phyloP scores from a whole-genome alignment of 2,329 filamentous ascomycete genomes.

The Niveomyces coronatus region DNA sequence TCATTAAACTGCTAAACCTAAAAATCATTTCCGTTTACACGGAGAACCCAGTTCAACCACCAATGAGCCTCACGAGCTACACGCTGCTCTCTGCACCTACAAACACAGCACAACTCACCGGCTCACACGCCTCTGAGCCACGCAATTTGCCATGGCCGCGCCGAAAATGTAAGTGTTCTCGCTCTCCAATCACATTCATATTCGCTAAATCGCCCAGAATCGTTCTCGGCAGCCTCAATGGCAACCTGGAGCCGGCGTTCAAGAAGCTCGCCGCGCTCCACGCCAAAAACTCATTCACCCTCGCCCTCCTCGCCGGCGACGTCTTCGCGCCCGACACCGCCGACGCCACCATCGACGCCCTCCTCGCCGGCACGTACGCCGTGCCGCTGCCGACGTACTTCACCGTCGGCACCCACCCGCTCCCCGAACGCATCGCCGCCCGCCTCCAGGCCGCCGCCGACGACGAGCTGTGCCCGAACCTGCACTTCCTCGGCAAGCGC shows the following conservation, averaged over 20 bases:
- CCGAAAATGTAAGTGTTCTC: constrained; percentile 42
- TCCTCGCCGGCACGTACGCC: constrained; percentile 62
- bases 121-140: neutral
- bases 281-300: constrained; percentile 76
- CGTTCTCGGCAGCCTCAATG: constrained; percentile 74
- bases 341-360: constrained; percentile 45
- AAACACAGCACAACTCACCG: neutral
- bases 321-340: constrained; percentile 59
- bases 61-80: no score
- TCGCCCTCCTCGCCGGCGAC: constrained; percentile 76
- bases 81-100: no score
- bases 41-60: no score
- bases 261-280: constrained; percentile 73
- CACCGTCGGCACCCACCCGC: constrained; percentile 60
- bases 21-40: no score
- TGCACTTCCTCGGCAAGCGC: constrained; percentile 81
- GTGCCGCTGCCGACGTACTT: constrained; percentile 87
- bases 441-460: constrained; percentile 63
- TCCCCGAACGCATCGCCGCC: constrained; percentile 61
- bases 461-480: constrained; percentile 74
- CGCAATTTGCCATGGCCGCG: constrained; percentile 30
- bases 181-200: no score
- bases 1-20: no score
- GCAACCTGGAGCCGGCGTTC: constrained; percentile 65
- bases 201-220: constrained; percentile 40